These are phyloP conservation scores for Symbiodinium natans DNA, from an alignment of 73 alveolate species.

Conservation along the genomic window DNA sequence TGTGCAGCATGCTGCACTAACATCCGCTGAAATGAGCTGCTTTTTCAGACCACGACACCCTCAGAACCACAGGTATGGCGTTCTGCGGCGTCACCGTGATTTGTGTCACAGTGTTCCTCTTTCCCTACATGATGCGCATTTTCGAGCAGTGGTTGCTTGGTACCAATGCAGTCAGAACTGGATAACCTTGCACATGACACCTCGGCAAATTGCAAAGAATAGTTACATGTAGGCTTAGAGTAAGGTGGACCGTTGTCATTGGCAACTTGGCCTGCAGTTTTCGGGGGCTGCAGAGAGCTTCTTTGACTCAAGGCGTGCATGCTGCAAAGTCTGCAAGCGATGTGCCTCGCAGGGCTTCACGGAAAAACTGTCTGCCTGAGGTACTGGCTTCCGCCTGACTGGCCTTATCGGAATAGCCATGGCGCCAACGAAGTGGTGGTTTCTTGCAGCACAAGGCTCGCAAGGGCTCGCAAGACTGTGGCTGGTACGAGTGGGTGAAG, in stretches of 20 bases:
- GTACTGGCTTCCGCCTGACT: conserved; percentile 14
- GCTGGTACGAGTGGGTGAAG: background rate
- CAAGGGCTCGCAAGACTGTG: background rate
- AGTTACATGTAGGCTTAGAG: background rate
- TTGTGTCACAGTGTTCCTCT: conserved; percentile 29
- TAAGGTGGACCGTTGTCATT: conserved; percentile 34
- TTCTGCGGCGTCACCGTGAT: conserved; percentile 47
- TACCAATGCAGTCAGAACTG: background rate
- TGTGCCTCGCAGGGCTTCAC: no score
- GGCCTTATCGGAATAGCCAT: conserved; percentile 44
- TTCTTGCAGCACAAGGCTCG: conserved; percentile 49
- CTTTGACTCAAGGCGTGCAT: no score
- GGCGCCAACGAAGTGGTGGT: conserved; percentile 77
- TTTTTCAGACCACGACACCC: no score
- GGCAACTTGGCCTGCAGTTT: background rate
- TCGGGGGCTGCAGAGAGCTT: background rate
- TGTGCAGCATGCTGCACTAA: background rate
- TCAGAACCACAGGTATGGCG: conserved; percentile 35
- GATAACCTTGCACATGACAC: no score
- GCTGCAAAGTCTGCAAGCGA: no score
- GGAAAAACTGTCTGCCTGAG: no score
- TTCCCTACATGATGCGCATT: background rate
- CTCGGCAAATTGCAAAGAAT: no score
- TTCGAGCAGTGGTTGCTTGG: conserved; percentile 73
- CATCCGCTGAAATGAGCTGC: no score